phyloP scores from a whole-genome alignment of 2,329 filamentous ascomycete genomes.

The Fusarium sp. region DNA sequence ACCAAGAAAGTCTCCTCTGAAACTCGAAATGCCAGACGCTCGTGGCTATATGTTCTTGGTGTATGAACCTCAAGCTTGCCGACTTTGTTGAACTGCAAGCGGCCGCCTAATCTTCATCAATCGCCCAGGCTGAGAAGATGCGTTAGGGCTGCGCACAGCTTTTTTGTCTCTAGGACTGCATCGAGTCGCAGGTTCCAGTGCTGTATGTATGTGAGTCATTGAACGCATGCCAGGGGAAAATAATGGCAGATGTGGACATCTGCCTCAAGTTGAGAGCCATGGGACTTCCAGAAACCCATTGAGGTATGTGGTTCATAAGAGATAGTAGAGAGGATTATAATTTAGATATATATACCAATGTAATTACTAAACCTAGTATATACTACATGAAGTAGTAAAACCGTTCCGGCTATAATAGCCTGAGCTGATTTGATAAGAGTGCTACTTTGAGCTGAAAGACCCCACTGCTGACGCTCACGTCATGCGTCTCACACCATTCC shows the following conservation, averaged over 20 bases:
- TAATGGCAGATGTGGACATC: background rate
- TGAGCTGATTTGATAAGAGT: too few species aligned
- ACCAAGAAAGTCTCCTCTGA: background rate
- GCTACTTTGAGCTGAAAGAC: too few species aligned
- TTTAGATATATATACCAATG: too few species aligned
- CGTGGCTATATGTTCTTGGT: background rate
- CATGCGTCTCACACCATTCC: too few species aligned
- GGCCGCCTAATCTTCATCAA: background rate
- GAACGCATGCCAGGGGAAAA: slow-evolving; percentile 1
- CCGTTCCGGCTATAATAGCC: too few species aligned
- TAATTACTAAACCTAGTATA: too few species aligned
- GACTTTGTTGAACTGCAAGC: background rate
- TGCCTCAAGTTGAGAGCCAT: rapidly evolving
- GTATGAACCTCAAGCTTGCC: background rate
- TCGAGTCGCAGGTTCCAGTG: background rate
- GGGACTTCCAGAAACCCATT: too few species aligned
- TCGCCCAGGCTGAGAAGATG: background rate
- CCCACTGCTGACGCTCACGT: too few species aligned
- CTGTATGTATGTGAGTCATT: slow-evolving; percentile 1
- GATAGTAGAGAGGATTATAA: too few species aligned
- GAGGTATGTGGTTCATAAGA: too few species aligned
- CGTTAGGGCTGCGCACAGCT: background rate
- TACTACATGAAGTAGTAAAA: too few species aligned
- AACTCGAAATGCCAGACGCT: background rate
- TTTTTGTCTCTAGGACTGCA: background rate